These are phyloP conservation scores for Ziziphus jujuba DNA, from an alignment of 306 rosid genomes.

Conservation along the genomic window DNA sequence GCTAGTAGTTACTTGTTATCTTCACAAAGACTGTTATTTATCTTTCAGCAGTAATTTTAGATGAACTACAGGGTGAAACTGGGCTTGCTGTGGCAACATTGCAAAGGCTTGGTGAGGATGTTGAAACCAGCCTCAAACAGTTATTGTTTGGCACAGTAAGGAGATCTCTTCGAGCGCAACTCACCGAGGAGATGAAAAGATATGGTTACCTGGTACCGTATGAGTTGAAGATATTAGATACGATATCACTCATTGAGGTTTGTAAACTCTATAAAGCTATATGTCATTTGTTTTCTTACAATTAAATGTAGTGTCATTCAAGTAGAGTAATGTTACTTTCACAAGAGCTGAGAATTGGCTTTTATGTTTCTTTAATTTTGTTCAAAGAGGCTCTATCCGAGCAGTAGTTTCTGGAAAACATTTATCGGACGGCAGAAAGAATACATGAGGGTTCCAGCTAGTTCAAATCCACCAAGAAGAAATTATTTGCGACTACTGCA, in stretches of 20 bases:
- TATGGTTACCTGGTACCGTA: conserved; percentile 81
- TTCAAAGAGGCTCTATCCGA: conserved; percentile 84
- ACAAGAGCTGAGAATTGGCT: conserved; percentile 41
- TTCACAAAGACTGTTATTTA: conserved; percentile 9
- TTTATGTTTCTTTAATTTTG: conserved; percentile 33
- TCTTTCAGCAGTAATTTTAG: conserved; percentile 17
- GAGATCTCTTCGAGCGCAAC: conserved; percentile 72
- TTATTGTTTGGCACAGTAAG: conserved; percentile 85
- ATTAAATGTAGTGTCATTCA: conserved; percentile 24
- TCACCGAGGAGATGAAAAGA: conserved; percentile 78
- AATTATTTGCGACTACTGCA: conserved; percentile 51
- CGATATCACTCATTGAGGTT: conserved; percentile 81
- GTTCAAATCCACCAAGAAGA: conserved; percentile 48
- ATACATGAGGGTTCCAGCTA: conserved; percentile 40
- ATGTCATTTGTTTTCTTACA: conserved; percentile 27
- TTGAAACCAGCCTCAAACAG: conserved; percentile 83
- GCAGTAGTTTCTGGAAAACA: conserved; percentile 91
- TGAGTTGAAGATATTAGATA: conserved; percentile 85
- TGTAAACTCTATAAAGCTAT: conserved; percentile 19
- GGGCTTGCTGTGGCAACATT: conserved; percentile 89
- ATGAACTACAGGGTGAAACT: conserved; percentile 80
- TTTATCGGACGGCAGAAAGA: conserved; percentile 58
- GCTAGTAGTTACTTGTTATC: conserved; percentile 27
- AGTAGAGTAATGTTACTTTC: conserved; percentile 14
- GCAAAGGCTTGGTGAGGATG: conserved; percentile 92